A percentile compares a stretch with the other conserved stretches of the same genome.
Conservation (phyloP, 768 basidiomycete genomes). For the Psilocybe cyanescens region DNA sequence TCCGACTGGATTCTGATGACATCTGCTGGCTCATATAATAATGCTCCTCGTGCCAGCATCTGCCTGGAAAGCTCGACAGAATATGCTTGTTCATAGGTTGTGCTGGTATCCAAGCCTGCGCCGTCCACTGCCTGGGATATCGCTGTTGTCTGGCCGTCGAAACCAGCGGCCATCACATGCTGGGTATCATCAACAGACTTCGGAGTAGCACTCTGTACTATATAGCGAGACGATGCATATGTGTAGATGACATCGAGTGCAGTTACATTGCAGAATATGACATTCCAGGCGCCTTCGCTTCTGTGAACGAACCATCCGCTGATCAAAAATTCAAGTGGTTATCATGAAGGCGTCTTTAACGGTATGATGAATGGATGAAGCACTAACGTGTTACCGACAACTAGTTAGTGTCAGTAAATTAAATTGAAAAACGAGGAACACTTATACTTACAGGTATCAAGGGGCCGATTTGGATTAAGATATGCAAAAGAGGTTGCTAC, state of each 20-base stretch:
- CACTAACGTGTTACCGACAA: conserved; percentile 8
- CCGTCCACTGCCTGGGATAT: background rate
- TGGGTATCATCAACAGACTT: background rate
- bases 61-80: conserved; percentile 3
- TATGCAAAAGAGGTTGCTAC: conserved; percentile 1
- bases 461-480: background rate
- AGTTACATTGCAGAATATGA: conserved; percentile 10
- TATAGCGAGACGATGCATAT: conserved; percentile 1
- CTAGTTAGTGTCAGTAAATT: background rate
- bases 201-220: background rate
- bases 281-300: conserved; percentile 1
- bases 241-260: conserved; percentile 3
- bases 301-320: conserved; percentile 10
- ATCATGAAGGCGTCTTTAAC: background rate
- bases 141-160: background rate
- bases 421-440: background rate
- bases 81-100: conserved; percentile 6
- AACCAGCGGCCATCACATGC: background rate
- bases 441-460: conserved; percentile 1
- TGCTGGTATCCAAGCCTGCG: background rate
- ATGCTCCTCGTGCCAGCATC: background rate
- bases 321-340: background rate
- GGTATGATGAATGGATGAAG: background rate
- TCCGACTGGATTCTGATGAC: conserved; percentile 1
- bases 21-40: background rate